Evolutionary conservation across 257 asterid species (phyloP).

Genomic region (Avicennia marina): DNA sequence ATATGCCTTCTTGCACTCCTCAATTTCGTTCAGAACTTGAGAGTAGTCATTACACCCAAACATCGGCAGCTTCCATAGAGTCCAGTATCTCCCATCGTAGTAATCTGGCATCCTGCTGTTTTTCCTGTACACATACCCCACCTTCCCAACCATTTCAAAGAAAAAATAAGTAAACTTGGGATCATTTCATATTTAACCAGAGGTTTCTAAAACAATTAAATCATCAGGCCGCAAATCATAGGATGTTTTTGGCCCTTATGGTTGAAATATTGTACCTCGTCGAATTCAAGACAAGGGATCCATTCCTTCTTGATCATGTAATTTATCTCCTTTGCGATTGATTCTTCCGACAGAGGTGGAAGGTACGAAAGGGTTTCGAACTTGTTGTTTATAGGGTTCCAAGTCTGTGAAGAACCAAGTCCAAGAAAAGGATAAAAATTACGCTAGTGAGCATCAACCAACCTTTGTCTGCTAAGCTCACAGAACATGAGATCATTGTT

Average conservation of each 20-base stretch:
- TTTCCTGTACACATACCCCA: slow-evolving; percentile 37
- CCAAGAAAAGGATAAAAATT: not conserved
- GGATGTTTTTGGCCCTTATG: no score
- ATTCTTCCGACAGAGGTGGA: slow-evolving; percentile 37
- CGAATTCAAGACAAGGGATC: slow-evolving; percentile 57
- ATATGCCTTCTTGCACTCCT: slow-evolving; percentile 44
- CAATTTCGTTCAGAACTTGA: slow-evolving; percentile 36
- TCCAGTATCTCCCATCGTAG: slow-evolving; percentile 60
- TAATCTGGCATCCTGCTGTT: slow-evolving; percentile 48
- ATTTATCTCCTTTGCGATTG: slow-evolving; percentile 41
- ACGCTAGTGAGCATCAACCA: not conserved
- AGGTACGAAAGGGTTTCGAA: slow-evolving; percentile 45
- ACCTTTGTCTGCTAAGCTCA: not conserved
- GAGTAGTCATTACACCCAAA: slow-evolving; percentile 45
- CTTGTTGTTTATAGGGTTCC: slow-evolving; percentile 52
- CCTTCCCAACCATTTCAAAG: slow-evolving; percentile 15
- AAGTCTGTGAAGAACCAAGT: slow-evolving; percentile 26
- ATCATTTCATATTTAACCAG: not conserved
- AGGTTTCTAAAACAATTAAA: not conserved
- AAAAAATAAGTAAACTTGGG: not conserved
- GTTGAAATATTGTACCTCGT: slow-evolving; percentile 23
- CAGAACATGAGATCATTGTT: not conserved
- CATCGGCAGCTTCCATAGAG: slow-evolving; percentile 60
- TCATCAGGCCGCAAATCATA: no score
- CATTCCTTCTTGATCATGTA: slow-evolving; percentile 44